A percentile compares a stretch with the other conserved stretches of the same genome.
Conservation (phyloP, 2,329 filamentous ascomycete genomes). For the Paecilomyces sp. region DNA sequence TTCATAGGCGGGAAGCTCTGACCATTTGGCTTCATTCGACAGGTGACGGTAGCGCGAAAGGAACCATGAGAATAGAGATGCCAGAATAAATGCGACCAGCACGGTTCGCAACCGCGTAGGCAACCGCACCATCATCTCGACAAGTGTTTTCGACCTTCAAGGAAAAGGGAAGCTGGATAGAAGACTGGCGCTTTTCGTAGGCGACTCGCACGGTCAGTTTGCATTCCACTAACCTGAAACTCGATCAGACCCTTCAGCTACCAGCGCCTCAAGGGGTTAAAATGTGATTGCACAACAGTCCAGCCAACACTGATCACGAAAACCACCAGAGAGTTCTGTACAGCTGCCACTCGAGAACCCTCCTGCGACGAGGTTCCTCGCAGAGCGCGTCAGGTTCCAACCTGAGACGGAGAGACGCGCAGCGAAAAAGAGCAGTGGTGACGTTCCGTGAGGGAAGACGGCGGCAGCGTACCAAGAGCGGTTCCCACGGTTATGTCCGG, state of each 20-base stretch:
- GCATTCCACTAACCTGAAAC: neutral
- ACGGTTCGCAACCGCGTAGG: neutral
- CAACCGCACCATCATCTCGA: neutral
- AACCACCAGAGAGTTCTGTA: neutral
- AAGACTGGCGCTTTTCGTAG: neutral
- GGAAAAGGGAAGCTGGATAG: neutral
- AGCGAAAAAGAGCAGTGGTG: neutral
- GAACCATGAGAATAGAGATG: slow-evolving; percentile 9
- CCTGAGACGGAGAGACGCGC: neutral
- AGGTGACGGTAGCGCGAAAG: slow-evolving; percentile 3
- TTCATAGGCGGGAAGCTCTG: neutral
- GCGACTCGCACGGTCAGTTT: neutral
- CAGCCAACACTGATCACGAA: neutral
- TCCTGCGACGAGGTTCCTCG: neutral
- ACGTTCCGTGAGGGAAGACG: neutral
- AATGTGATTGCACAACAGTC: neutral
- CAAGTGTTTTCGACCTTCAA: neutral
- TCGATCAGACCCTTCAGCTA: neutral
- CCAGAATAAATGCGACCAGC: slow-evolving; percentile 4
- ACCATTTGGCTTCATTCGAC: neutral
- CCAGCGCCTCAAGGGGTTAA: neutral
- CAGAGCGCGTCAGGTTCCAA: neutral
- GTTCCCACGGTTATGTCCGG: neutral
- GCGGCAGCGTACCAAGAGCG: neutral
- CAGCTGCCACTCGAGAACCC: neutral